These are phyloP conservation scores for Saraca asoca DNA, from an alignment of 331 rosid species.

Conservation along the genomic window DNA sequence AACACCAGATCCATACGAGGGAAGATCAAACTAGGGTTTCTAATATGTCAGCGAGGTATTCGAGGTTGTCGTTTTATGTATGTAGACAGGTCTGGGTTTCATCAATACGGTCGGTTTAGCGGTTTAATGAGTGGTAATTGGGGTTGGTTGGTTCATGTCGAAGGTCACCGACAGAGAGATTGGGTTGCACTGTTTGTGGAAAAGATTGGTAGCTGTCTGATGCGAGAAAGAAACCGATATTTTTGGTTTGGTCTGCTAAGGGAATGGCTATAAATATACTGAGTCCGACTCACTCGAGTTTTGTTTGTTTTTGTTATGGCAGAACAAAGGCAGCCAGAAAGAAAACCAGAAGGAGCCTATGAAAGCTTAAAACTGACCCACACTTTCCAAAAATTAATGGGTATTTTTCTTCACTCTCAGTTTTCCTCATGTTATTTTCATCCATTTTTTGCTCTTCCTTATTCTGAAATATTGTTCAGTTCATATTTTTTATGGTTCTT, in stretches of 20 bases:
- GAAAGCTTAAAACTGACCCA: conserved; percentile 1
- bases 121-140: conserved; percentile 12
- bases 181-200: conserved; percentile 29
- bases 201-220: too few species aligned
- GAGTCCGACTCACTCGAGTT: not conserved
- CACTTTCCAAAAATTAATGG: not conserved
- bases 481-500: conserved; percentile 17
- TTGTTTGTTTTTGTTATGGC: not conserved
- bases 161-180: conserved; percentile 28
- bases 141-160: conserved; percentile 34
- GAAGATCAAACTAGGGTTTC: conserved; percentile 45
- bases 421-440: conserved; percentile 4
- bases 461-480: too few species aligned
- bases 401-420: conserved; percentile 4
- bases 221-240: not conserved
- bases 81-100: not conserved
- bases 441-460: too few species aligned
- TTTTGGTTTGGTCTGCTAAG: conserved; percentile 29
- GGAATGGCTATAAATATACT: not conserved
- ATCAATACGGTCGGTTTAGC: not conserved
- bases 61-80: conserved; percentile 19
- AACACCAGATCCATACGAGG: conserved; percentile 31
- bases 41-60: not conserved
- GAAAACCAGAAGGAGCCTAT: conserved; percentile 25
- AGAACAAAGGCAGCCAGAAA: conserved; percentile 2